Evolutionary conservation across 768 basidiomycete genomes (phyloP), one percentile per base, ranked within the genome.

Genomic region (Hygrophorus russula): DNA sequence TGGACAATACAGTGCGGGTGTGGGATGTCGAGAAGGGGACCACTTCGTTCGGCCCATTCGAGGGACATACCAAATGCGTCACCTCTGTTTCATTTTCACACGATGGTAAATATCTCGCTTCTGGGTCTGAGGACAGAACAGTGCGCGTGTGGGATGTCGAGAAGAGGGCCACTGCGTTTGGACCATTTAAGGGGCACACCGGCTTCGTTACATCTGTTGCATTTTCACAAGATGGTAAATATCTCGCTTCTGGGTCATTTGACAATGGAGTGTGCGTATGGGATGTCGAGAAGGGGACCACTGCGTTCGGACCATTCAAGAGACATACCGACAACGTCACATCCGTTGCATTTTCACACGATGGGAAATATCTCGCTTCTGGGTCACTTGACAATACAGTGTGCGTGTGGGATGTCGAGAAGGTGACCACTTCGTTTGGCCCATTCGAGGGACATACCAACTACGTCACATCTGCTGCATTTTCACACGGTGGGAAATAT

Each of bases 291-390:
- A 44, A 33, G 13, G 34, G 42, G 12, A 14, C 5, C 12, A 19
- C 15, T 20, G 18, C 36, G n/a, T 14, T 14, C 8, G 14, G 20
- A 4, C 35, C 42, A 29, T 42, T 51, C 1, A 10, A 32, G 18
- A 35, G 41, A 10, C 46, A 42, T 30, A 13, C n/a, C 10, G n/a
- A 6, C 20, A 8, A 7, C 10, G 52, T 60, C 24, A 49, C 36
- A 9, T 51, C 52, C 15, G 51, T 61, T 27, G 47, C 50, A 17
- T 55, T 59, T 47, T 58, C 60, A 12, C 53, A 53, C 0, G 51
- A 59, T 43, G 56, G 56, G 2, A 42, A 47, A 24, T 42, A 39
- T 8, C 42, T 60, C 40, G 45, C 48, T 6, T 57, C 58, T 2
- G 53, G 51, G 5, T 56, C 55, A 3, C 29, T 13, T 5, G 44